Percentiles rank a stretch among this genome's conserved stretches.
Conservation (phyloP, 2,329 filamentous ascomycete genomes). For the Colletotrichum sojae region DNA sequence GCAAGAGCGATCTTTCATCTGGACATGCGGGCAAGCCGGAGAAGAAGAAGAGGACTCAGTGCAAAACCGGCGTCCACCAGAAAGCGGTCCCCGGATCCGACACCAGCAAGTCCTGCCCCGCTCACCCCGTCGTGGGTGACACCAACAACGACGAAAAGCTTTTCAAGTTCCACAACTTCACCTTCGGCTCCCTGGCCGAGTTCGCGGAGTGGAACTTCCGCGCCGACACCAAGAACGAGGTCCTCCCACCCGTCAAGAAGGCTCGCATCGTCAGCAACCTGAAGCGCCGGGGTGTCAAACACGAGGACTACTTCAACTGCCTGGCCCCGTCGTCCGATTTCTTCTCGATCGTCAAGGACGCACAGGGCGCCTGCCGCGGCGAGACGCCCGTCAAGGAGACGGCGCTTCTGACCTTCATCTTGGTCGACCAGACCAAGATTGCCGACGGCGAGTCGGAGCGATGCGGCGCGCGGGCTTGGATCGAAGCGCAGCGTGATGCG, state of each 20-base stretch:
- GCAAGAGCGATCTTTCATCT: background rate
- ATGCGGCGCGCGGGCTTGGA: background rate
- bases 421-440: background rate
- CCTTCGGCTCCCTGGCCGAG: background rate
- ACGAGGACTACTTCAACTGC: background rate
- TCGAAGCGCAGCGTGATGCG: background rate
- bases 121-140: background rate
- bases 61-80: background rate
- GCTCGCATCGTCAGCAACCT: background rate
- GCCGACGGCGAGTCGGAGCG: background rate
- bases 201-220: conserved; percentile 13
- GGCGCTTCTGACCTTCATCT: background rate
- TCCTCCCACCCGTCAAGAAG: background rate
- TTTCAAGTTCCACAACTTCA: background rate
- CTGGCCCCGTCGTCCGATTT: background rate
- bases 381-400: background rate
- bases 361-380: background rate
- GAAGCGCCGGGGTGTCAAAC: background rate
- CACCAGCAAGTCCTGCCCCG: too few relatives aligned
- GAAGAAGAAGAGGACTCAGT: background rate
- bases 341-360: background rate
- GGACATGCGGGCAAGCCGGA: background rate
- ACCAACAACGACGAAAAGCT: background rate
- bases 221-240: background rate
- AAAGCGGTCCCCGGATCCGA: too few relatives aligned